Evolutionary conservation across 129 eudicot species (phyloP), one percentile per base, ranked within the genome.

Genomic region (Centrapalus pauciflorus): DNA sequence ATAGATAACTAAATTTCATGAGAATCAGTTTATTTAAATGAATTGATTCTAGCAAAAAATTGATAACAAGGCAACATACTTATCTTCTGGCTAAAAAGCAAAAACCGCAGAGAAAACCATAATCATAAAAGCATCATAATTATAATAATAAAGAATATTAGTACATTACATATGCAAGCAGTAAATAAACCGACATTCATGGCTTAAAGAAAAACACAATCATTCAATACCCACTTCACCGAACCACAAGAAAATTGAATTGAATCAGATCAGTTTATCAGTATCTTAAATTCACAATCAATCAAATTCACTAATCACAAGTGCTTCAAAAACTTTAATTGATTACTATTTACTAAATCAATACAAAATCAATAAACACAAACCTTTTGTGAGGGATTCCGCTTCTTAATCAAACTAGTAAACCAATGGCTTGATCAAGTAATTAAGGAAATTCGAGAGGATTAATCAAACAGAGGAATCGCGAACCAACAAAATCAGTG

Each of bases 151-250:
- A 68, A 76, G 71, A 51, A 69, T 23, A n/a, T n/a, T n/a, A 61
- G 19, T 9, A 61, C 28, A 41, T 24, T 25, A 43, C 35, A 66
- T 34, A 49, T 49, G 5, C 20, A 58, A 61, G 54, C 54, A 54
- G 61, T 54, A 37, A 28, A 45, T 19, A 58, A 49, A 55, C 61
- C 65, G 30, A 38, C 45, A 71, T 57, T 10, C 46, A 71, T 67
- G 63, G 10, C 43, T n/a, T 35, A 13, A 51, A 11, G 33, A 67
- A 33, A 12, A 67, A 35, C 70, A 70, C 32, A 64, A 69, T 80
- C 78, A 80, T 65, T 60, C 17, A 61, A 80, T 19, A 55, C 33
- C 73, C 73, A 80, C 64, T 50, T 48, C 50, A 71, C 69, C 61
- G 60, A 58, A 33, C 38, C 66, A 60, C 59, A 35, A 38, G 55